Evolutionary conservation across 306 rosid species (phyloP).

Genomic region (Chamaecrista fasciculata): DNA sequence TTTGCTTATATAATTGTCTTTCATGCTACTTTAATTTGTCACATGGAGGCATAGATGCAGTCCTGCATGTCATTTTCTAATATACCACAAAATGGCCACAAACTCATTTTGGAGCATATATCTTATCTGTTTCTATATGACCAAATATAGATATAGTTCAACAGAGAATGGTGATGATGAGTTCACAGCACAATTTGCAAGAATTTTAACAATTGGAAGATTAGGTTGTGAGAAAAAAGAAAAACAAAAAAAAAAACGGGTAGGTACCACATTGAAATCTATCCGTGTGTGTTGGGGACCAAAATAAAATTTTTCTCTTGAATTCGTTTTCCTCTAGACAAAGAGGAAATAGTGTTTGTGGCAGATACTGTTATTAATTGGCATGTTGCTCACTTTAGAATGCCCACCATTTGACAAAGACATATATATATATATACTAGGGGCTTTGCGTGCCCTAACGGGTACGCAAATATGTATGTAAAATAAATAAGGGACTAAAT

Average conservation of each 20-base stretch:
- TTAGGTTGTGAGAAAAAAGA: no score
- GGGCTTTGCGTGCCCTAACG: no score
- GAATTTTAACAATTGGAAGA: no score
- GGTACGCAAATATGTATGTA: no score
- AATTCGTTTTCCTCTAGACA: background rate
- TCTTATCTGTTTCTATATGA: constrained; percentile 9
- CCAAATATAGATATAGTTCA: background rate
- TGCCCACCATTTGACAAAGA: constrained; percentile 30
- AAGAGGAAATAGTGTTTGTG: background rate
- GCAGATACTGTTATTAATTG: background rate
- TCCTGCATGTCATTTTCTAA: constrained; percentile 43
- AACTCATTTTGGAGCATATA: constrained; percentile 26
- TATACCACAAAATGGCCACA: constrained; percentile 21
- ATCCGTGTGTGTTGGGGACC: background rate
- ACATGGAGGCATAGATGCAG: constrained; percentile 56
- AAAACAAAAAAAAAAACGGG: no score
- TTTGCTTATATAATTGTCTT: constrained; percentile 31
- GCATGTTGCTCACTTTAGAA: constrained; percentile 21
- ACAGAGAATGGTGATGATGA: no score
- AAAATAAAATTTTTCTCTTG: background rate
- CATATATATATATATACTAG: background rate
- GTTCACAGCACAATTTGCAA: no score
- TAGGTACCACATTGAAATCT: no score
- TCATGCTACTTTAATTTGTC: constrained; percentile 46
- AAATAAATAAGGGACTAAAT: no score